Percentiles rank a stretch among this genome's conserved stretches.
These are phyloP conservation scores for Rhodomyrtus psidioides DNA, from an alignment of 441 rosid species.

Conservation along the genomic window DNA sequence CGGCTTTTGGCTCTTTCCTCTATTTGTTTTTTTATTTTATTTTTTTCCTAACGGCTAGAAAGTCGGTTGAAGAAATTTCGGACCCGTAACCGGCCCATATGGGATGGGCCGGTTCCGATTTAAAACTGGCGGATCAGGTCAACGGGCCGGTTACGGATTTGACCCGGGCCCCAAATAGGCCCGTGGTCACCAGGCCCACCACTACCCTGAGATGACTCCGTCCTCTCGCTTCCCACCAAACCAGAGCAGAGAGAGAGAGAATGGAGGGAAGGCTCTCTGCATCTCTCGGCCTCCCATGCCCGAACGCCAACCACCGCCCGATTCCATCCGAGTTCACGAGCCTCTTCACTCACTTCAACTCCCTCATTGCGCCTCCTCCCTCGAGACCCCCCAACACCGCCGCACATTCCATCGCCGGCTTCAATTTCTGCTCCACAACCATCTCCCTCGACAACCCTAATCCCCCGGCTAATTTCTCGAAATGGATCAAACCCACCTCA, in stretches of 20 bases:
- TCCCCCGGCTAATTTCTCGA: not conserved
- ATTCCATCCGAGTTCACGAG: slow-evolving; percentile 1
- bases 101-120: no score
- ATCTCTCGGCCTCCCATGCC: slow-evolving; percentile 41
- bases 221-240: not conserved
- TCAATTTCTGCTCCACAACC: slow-evolving; percentile 4
- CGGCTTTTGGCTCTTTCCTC: no score
- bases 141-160: no score
- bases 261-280: slow-evolving; percentile 63
- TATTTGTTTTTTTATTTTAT: no score
- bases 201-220: not conserved
- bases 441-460: not conserved
- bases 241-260: not conserved
- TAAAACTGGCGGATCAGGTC: no score
- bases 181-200: no score
- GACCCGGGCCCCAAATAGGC: no score
- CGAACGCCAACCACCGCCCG: slow-evolving; percentile 15
- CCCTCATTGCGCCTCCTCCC: slow-evolving; percentile 9
- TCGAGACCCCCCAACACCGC: not conserved
- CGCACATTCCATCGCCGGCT: not conserved
- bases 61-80: no score
- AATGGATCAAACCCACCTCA: slow-evolving; percentile 45
- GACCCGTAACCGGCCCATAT: no score
- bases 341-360: slow-evolving; percentile 6
- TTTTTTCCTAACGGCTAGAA: no score